These are phyloP conservation scores for Suillus americanus DNA, from an alignment of 768 basidiomycete species.

Conservation along the genomic window DNA sequence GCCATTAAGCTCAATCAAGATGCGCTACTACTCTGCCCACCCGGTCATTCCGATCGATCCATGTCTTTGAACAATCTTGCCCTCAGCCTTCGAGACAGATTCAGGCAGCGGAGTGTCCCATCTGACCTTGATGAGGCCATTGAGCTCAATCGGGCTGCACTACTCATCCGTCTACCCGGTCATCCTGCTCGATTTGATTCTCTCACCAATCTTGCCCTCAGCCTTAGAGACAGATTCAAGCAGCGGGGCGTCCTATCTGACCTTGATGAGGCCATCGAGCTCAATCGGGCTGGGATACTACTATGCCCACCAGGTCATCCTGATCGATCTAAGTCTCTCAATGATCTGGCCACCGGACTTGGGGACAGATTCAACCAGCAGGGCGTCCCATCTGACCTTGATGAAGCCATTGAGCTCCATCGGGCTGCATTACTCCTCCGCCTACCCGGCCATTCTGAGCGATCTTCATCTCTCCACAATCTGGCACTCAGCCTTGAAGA, in stretches of 20 bases:
- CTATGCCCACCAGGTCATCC: neutral
- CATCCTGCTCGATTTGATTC: neutral
- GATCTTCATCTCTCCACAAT: conserved; percentile 10
- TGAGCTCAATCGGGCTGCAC: neutral
- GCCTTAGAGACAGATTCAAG: neutral
- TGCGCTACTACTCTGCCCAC: neutral
- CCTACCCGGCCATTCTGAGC: neutral
- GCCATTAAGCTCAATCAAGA: conserved; percentile 6
- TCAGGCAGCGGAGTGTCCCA: conserved; percentile 3
- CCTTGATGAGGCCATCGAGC: neutral
- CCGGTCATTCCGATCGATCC: neutral
- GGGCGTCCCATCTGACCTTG: conserved; percentile 10
- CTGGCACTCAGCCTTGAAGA: conserved; percentile 11
- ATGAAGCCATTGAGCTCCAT: conserved; percentile 14
- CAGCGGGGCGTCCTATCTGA: neutral
- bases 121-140: conserved; percentile 18
- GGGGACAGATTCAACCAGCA: neutral
- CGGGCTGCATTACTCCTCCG: neutral
- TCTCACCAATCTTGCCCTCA: neutral
- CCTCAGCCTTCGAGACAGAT: conserved; percentile 7
- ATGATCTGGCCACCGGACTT: neutral
- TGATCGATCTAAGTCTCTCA: neutral
- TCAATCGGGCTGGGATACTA: neutral
- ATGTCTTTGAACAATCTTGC: conserved; percentile 15
- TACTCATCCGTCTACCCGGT: neutral